These are phyloP conservation scores for Russula earlei DNA, from an alignment of 768 basidiomycete species.

Conservation along the genomic window DNA sequence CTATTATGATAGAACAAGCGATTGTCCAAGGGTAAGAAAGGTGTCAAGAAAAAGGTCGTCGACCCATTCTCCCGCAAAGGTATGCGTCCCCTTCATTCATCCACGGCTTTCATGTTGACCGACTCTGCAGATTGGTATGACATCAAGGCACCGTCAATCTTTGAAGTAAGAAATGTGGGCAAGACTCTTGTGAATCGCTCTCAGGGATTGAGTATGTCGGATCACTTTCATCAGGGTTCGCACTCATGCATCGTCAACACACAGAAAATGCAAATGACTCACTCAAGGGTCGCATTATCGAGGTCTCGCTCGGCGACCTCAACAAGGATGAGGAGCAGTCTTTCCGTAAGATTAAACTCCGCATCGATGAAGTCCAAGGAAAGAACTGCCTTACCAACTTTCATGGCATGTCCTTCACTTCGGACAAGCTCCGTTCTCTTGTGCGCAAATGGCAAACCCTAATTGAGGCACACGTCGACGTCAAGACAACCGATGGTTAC, in stretches of 20 bases:
- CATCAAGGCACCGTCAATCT: constrained; percentile 96
- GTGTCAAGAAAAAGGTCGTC: constrained; percentile 99
- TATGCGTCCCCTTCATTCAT: constrained; percentile 28
- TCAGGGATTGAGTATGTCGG: constrained; percentile 85
- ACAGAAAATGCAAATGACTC: constrained; percentile 98
- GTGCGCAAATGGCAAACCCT: constrained; percentile 99
- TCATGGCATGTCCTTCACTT: constrained; percentile 99
- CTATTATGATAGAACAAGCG: constrained; percentile 73
- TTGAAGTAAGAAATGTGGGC: constrained; percentile 93
- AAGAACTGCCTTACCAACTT: constrained; percentile 99
- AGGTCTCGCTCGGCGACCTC: constrained; percentile 93
- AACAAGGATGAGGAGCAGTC: constrained; percentile 99
- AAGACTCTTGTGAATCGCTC: constrained; percentile 99
- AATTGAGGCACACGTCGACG: constrained; percentile 97
- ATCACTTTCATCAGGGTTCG: neutral
- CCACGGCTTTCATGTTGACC: neutral
- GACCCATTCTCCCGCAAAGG: constrained; percentile 99
- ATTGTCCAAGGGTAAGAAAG: constrained; percentile 96
- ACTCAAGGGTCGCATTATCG: constrained; percentile 91
- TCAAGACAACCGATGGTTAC: constrained; percentile 99
- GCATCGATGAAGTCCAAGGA: constrained; percentile 93
- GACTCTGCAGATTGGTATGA: constrained; percentile 88
- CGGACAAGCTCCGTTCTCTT: constrained; percentile 98
- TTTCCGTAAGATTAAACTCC: constrained; percentile 99
- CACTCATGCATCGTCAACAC: constrained; percentile 15